phyloP scores from a whole-genome alignment of 2,329 filamentous ascomycete species.

The Biscogniauxia sp. region DNA sequence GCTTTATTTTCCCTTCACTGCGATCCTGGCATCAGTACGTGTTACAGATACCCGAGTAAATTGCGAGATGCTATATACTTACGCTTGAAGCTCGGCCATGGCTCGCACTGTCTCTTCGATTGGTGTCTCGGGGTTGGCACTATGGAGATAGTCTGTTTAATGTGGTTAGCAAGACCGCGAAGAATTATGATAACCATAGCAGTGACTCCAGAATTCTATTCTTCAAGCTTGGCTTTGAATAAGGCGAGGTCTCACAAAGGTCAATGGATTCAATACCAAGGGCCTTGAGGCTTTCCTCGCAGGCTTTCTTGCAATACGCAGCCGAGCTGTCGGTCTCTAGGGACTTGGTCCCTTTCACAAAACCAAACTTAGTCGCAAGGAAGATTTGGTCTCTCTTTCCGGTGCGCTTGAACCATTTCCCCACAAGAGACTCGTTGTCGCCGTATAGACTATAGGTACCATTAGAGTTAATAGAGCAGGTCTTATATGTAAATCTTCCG shows the following conservation, averaged over 20 bases:
- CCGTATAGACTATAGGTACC: conserved; percentile 38
- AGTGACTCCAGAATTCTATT: background rate
- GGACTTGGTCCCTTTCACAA: conserved; percentile 21
- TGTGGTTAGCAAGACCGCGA: background rate
- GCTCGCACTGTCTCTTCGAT: conserved; percentile 47
- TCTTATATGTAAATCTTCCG: background rate
- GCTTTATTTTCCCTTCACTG: conserved; percentile 50
- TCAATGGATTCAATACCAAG: conserved; percentile 44
- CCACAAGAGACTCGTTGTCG: conserved; percentile 46
- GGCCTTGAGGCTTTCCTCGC: conserved; percentile 38
- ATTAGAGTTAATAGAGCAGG: background rate
- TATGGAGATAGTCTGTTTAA: conserved; percentile 38
- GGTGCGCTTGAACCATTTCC: conserved; percentile 46
- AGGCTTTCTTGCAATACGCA: conserved; percentile 41
- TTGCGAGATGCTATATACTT: conserved; percentile 2
- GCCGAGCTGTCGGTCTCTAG: conserved; percentile 34
- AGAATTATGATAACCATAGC: background rate
- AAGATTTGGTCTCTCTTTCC: conserved; percentile 47
- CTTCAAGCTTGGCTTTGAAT: background rate
- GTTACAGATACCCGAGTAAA: background rate
- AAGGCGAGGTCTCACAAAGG: conserved; percentile 29
- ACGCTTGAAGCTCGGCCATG: conserved; percentile 41
- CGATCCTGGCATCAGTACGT: background rate
- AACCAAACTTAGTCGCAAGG: conserved; percentile 51
- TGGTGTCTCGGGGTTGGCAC: conserved; percentile 39